Evolutionary conservation across 192 early-diverging fungal genomes (phyloP), one percentile per base, ranked within the genome.

Genomic region (Spizellomyces punctatus): DNA sequence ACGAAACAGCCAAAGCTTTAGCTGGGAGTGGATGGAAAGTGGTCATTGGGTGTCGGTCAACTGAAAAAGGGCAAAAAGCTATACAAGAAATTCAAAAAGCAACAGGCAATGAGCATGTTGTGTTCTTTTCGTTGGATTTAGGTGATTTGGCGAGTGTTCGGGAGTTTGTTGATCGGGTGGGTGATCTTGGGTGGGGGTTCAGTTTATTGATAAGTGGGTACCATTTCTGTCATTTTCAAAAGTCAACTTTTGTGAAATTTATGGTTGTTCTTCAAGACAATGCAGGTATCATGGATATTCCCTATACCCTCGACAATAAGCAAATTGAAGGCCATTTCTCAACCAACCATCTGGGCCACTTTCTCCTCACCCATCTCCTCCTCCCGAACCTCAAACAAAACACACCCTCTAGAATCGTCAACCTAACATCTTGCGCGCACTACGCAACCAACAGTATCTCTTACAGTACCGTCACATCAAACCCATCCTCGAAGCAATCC

Each of bases 251-350:
- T 36, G 27, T 36, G 27, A 36, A 36, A 36, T 3, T 36, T 36
- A 36, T 36, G 27, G 27, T 0, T 36, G n/a, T 36, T 36, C 3
- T 36, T 22, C 16, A 16, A 62, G 61, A 86, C 79, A 91, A 89
- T 76, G 89, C 88, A n/a, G 89, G 89, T 72, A 82, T 92, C 19
- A 91, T 92, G 89, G 75, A 75, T 44, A 68, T 78, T 8, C 88
- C 90, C 5, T 82, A 76, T 17, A 55, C 67, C 0, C 79, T 84
- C 46, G 79, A 84, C 44, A 74, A 64, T 27, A 84, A 92, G 47
- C 86, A 83, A 19, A 85, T 91, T n/a, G 91, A 91, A 78, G 45
- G 75, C 62, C 89, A 91, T 69, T 86, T 90, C 52, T 82, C 80
- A 9, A 88, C 84, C 16, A 92, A 92, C 81, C 87, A 91, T 54